Conservation (phyloP, 2,329 filamentous ascomycete species). For the Capronia coronata region DNA sequence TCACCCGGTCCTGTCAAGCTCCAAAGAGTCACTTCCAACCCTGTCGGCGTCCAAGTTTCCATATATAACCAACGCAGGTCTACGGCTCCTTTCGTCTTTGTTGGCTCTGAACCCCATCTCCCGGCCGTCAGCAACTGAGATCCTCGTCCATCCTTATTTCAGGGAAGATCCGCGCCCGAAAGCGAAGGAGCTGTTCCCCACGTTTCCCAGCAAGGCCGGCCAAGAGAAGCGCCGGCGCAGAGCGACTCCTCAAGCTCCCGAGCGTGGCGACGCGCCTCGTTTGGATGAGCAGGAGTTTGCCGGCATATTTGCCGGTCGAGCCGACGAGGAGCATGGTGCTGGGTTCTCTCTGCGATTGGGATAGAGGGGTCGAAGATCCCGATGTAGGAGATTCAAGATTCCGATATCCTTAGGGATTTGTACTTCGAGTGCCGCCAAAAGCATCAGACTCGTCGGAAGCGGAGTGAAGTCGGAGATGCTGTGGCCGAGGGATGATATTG, state of each 20-base stretch:
- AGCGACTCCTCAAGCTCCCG: conserved; percentile 76
- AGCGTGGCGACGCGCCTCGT: conserved; percentile 60
- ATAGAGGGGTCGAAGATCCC: too few relatives aligned
- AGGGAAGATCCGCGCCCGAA: conserved; percentile 83
- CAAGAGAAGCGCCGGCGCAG: conserved; percentile 71
- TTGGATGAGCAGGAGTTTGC: conserved; percentile 56
- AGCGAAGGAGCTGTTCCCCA: conserved; percentile 86
- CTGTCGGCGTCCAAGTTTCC: conserved; percentile 61
- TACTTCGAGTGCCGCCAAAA: too few relatives aligned
- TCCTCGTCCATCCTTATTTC: conserved; percentile 80
- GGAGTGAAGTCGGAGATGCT: too few relatives aligned
- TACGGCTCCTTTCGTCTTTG: conserved; percentile 60
- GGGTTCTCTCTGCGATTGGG: conserved; percentile 61
- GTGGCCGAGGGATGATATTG: too few relatives aligned
- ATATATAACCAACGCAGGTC: conserved; percentile 68
- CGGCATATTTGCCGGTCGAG: conserved; percentile 53
- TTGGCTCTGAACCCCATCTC: conserved; percentile 66
- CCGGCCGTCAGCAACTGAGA: conserved; percentile 64
- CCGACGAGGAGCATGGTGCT: conserved; percentile 33
- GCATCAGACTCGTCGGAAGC: too few relatives aligned
- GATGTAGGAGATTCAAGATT: too few relatives aligned
- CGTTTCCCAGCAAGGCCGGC: conserved; percentile 90
- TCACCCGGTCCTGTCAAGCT: conserved; percentile 45
- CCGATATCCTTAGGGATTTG: too few relatives aligned
- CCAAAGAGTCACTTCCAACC: conserved; percentile 22